Evolutionary conservation across 768 basidiomycete species (phyloP).

Genomic region (Boletus rufocinnamomeus): DNA sequence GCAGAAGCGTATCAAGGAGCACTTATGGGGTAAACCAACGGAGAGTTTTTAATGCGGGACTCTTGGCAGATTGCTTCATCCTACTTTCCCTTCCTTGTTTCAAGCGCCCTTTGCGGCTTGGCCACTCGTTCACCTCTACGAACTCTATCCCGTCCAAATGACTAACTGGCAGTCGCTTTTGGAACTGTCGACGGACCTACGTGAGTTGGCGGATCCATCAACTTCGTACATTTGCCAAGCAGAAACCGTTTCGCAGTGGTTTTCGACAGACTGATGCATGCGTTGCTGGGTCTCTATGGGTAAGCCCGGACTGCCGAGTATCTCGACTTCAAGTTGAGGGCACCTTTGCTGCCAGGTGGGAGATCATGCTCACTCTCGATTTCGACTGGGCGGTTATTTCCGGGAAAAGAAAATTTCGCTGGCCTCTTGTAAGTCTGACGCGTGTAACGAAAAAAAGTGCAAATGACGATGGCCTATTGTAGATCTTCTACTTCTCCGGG

Average conservation of each 20-base stretch:
- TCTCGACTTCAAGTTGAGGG: not conserved
- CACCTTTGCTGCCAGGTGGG: constrained; percentile 38
- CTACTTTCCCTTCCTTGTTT: constrained; percentile 1
- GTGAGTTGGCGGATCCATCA: constrained; percentile 29
- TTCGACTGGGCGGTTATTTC: constrained; percentile 46
- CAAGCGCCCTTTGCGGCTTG: not conserved
- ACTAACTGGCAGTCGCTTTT: constrained; percentile 42
- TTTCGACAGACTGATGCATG: constrained; percentile 45
- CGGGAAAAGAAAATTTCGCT: constrained; percentile 45
- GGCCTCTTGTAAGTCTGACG: constrained; percentile 45
- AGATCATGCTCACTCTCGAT: constrained; percentile 42
- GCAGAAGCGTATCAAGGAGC: constrained; percentile 13
- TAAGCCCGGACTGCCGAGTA: constrained; percentile 25
- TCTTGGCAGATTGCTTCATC: not conserved
- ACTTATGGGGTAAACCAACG: constrained; percentile 4
- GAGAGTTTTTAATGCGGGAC: constrained; percentile 15
- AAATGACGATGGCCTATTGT: constrained; percentile 8
- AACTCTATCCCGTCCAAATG: constrained; percentile 31
- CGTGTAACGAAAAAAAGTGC: not conserved
- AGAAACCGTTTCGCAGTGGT: constrained; percentile 28
- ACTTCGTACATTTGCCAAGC: not conserved
- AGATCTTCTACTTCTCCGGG: constrained; percentile 49
- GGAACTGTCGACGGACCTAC: constrained; percentile 38
- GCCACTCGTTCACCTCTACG: not conserved
- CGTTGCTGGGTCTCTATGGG: constrained; percentile 48